These are phyloP conservation scores for Clitopilus hobsonii DNA, from an alignment of 768 basidiomycete genomes.

Conservation along the genomic window DNA sequence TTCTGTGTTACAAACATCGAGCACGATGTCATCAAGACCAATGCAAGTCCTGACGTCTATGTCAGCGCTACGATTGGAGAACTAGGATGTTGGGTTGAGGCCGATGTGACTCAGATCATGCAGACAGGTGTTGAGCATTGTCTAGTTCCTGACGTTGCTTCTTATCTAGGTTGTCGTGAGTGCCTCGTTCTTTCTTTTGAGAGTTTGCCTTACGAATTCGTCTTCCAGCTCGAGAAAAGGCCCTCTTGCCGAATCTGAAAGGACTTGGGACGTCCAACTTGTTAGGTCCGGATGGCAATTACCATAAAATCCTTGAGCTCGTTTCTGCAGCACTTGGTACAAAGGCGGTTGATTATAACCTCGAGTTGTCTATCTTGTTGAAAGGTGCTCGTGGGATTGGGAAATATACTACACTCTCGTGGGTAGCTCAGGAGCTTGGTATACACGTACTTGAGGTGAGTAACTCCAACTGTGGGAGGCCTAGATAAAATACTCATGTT, in stretches of 20 bases:
- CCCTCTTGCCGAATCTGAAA: neutral
- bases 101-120: conserved; percentile 64
- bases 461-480: neutral
- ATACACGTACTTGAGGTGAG: conserved; percentile 78
- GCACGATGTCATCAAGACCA: conserved; percentile 44
- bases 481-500: neutral
- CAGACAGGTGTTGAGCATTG: conserved; percentile 76
- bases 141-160: conserved; percentile 47
- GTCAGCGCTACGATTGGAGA: conserved; percentile 58
- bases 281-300: conserved; percentile 29
- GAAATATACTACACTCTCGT: conserved; percentile 61
- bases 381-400: conserved; percentile 80
- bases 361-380: conserved; percentile 69
- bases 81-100: conserved; percentile 83
- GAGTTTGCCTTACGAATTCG: neutral
- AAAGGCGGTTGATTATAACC: conserved; percentile 51
- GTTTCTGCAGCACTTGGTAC: conserved; percentile 54
- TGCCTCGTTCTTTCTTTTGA: conserved; percentile 1
- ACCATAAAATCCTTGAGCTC: conserved; percentile 49
- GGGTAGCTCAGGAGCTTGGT: conserved; percentile 59
- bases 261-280: conserved; percentile 16
- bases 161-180: conserved; percentile 50
- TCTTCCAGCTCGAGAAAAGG: neutral
- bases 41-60: conserved; percentile 37
- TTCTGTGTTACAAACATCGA: conserved; percentile 81